Conservation (phyloP, 1,139 yeast genomes). For the Torulaspora globosa region DNA sequence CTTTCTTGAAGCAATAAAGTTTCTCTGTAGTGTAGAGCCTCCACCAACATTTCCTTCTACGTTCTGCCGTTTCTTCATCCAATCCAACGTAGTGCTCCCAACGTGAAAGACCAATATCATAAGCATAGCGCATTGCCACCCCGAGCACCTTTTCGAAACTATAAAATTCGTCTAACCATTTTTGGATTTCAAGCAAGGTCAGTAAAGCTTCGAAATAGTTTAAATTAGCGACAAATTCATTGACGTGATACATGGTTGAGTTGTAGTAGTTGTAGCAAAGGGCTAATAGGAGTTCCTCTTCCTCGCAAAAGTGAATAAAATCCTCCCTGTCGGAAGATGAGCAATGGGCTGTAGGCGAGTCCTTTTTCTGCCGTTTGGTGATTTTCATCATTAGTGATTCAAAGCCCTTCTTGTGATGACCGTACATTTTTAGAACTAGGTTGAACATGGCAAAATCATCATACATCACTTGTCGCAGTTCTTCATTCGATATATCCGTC, state of each 20-base stretch:
- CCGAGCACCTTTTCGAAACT: constrained; percentile 26
- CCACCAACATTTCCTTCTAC: constrained; percentile 35
- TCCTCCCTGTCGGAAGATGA: constrained; percentile 11
- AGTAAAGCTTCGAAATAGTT: constrained; percentile 31
- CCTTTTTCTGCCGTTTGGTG: constrained; percentile 6
- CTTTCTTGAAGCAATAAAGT: constrained; percentile 15
- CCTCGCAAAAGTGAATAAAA: constrained; percentile 20
- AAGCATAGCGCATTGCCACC: constrained; percentile 26
- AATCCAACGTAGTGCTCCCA: constrained; percentile 38
- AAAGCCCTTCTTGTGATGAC: constrained; percentile 17
- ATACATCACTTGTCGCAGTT: constrained; percentile 18
- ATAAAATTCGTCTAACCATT: constrained; percentile 26
- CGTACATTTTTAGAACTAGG: constrained; percentile 23
- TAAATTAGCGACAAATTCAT: constrained; percentile 20
- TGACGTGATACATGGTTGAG: constrained; percentile 24
- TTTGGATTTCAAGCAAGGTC: constrained; percentile 23
- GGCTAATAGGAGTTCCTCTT: constrained; percentile 26
- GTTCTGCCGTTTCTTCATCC: constrained; percentile 33
- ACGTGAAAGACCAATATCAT: constrained; percentile 30
- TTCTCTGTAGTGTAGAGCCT: constrained; percentile 28
- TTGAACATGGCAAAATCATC: constrained; percentile 27
- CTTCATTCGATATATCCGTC: constrained; percentile 20
- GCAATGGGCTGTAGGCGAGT: background rate
- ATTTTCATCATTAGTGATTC: constrained; percentile 21
- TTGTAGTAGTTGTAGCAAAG: constrained; percentile 27